These are phyloP conservation scores for Magnusiomyces suaveolens DNA, from an alignment of 1,139 yeast species.

Conservation along the genomic window DNA sequence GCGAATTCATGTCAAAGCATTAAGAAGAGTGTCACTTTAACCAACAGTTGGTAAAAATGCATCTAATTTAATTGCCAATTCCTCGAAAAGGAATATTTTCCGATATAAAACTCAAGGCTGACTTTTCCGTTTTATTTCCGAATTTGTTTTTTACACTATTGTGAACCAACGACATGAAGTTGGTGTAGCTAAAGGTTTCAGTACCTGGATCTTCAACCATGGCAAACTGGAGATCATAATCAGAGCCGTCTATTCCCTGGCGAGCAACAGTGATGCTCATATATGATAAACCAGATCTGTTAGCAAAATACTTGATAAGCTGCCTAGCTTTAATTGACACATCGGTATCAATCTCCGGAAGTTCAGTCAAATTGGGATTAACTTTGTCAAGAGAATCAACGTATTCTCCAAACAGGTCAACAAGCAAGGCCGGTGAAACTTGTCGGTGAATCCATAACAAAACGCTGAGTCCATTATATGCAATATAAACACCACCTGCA, in stretches of 20 bases:
- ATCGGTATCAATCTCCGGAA: constrained; percentile 64
- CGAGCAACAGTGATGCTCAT: constrained; percentile 53
- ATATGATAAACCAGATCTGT: constrained; percentile 36
- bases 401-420: constrained; percentile 65
- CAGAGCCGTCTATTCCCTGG: constrained; percentile 55
- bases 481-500: constrained; percentile 67
- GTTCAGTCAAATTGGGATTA: constrained; percentile 42
- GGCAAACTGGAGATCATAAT: constrained; percentile 46
- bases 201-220: constrained; percentile 60
- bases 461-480: constrained; percentile 59
- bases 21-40: too few relatives aligned
- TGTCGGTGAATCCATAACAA: constrained; percentile 64
- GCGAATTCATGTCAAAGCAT: too few relatives aligned
- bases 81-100: constrained; percentile 8
- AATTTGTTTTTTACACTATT: constrained; percentile 27
- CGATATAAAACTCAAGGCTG: constrained; percentile 12
- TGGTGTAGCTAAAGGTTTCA: constrained; percentile 26
- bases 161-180: constrained; percentile 28
- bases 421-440: constrained; percentile 56
- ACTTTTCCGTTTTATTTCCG: constrained; percentile 19
- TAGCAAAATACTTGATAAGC: constrained; percentile 46
- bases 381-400: constrained; percentile 40
- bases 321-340: constrained; percentile 62
- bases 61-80: not conserved
- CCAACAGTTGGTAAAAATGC: too few relatives aligned